Evolutionary conservation across 352 stramenopile species (phyloP).

Genomic region (Nothophytophthora sp.): DNA sequence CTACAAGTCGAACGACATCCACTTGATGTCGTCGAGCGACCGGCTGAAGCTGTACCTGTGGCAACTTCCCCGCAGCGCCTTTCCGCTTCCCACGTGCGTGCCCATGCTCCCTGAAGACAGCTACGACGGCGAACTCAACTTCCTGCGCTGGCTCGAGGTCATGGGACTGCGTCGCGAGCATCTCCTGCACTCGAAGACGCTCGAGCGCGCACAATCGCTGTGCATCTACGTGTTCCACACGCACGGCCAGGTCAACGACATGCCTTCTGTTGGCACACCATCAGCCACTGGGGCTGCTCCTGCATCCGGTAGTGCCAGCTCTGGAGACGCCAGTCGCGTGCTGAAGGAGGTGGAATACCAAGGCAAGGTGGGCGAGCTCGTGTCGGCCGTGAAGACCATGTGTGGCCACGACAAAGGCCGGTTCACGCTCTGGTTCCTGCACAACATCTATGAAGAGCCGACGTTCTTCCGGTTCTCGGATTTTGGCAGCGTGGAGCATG

Average conservation of each 20-base stretch:
- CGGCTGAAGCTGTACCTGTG: constrained; percentile 81
- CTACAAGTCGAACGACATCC: constrained; percentile 84
- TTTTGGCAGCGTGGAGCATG: constrained; percentile 80
- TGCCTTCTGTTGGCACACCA: constrained; percentile 26
- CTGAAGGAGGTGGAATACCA: constrained; percentile 84
- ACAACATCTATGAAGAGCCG: constrained; percentile 81
- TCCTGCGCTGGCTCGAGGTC: constrained; percentile 81
- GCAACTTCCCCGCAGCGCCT: constrained; percentile 76
- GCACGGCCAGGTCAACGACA: constrained; percentile 66
- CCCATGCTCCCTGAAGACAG: constrained; percentile 57
- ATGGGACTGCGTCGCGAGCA: constrained; percentile 79
- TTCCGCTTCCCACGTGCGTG: constrained; percentile 65
- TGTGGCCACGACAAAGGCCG: constrained; percentile 85
- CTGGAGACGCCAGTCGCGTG: constrained; percentile 51
- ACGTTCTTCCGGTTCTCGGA: constrained; percentile 86
- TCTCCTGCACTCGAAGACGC: constrained; percentile 71
- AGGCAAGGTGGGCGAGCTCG: constrained; percentile 78
- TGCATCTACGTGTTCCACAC: constrained; percentile 88
- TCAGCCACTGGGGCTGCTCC: constrained; percentile 6
- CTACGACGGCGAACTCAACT: constrained; percentile 69
- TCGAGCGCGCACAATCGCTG: constrained; percentile 80
- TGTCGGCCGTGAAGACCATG: constrained; percentile 87
- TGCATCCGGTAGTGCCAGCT: constrained; percentile 12
- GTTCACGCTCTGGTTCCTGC: constrained; percentile 80
- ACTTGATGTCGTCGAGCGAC: constrained; percentile 59